phyloP scores from a whole-genome alignment of 2,329 filamentous ascomycete genomes.

The Sporothrix mexicana region DNA sequence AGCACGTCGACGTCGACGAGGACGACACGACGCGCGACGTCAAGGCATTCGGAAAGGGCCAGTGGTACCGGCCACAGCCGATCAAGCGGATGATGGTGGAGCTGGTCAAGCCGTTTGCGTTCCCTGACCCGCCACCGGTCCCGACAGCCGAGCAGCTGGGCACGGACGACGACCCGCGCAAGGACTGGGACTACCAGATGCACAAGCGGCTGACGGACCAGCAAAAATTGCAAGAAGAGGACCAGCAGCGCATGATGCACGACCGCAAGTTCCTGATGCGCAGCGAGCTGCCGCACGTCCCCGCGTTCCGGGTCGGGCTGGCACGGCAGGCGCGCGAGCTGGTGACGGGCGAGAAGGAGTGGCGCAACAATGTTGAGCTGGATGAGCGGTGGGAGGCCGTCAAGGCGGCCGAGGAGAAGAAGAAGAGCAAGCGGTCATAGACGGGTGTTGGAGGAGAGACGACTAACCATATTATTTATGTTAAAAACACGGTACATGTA shows the following conservation, averaged over 20 bases:
- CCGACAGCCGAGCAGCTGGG: slow-evolving; percentile 42
- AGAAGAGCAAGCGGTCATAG: slow-evolving; percentile 33
- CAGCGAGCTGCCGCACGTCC: slow-evolving; percentile 46
- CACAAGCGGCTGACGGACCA: slow-evolving; percentile 47
- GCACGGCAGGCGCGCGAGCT: slow-evolving; percentile 67
- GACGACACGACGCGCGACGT: slow-evolving; percentile 18
- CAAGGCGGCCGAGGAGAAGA: slow-evolving; percentile 40
- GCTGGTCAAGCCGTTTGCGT: slow-evolving; percentile 84
- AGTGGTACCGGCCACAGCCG: slow-evolving; percentile 71
- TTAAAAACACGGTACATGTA: slow-evolving; percentile 24
- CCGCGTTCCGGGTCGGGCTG: slow-evolving; percentile 50
- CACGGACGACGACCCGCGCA: slow-evolving; percentile 42
- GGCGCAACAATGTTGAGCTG: slow-evolving; percentile 58
- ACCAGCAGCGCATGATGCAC: slow-evolving; percentile 41
- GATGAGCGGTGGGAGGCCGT: slow-evolving; percentile 55
- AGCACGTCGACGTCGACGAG: slow-evolving; percentile 52
- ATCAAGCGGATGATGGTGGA: slow-evolving; percentile 96
- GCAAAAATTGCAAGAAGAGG: slow-evolving; percentile 42
- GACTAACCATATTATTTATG: background rate
- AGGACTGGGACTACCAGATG: slow-evolving; percentile 67
- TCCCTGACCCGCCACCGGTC: slow-evolving; percentile 73
- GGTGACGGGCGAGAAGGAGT: slow-evolving; percentile 64
- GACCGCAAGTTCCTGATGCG: slow-evolving; percentile 40
- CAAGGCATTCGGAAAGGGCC: slow-evolving; percentile 46
- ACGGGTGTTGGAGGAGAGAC: too few relatives aligned